Percentiles rank a stretch among this genome's conserved stretches.
Conservation (phyloP, 2,329 filamentous ascomycete genomes). For the Stachybotrys elegans region DNA sequence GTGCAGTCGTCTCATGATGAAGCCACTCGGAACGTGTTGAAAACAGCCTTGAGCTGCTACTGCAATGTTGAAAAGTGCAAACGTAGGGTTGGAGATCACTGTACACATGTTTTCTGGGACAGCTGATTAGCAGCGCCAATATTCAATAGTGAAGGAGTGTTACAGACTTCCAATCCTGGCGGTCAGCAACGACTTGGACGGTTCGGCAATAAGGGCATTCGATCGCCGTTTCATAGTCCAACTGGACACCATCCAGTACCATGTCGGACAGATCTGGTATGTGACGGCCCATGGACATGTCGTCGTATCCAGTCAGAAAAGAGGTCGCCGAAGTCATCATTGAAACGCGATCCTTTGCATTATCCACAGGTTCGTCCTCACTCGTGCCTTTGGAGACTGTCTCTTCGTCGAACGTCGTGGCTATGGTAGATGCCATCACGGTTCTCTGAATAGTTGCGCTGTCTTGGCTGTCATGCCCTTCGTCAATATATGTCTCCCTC, state of each 20-base stretch:
- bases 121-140: neutral
- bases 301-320: neutral
- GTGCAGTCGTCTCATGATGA: slow-evolving; percentile 1
- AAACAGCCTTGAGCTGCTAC: neutral
- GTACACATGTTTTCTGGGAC: slow-evolving; percentile 4
- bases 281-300: neutral
- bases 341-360: neutral
- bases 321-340: slow-evolving; percentile 5
- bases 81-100: slow-evolving; percentile 6
- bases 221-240: slow-evolving; percentile 2
- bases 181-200: slow-evolving; percentile 1
- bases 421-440: slow-evolving; percentile 1
- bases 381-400: neutral
- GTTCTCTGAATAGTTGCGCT: neutral
- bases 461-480: neutral
- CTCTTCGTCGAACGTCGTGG: slow-evolving; percentile 4
- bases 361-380: neutral
- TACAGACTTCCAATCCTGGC: slow-evolving; percentile 5
- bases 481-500: neutral
- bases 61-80: slow-evolving; percentile 6
- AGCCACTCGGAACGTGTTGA: slow-evolving; percentile 4
- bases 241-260: slow-evolving; percentile 2
- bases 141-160: neutral
- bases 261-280: slow-evolving; percentile 5
- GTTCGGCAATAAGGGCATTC: slow-evolving; percentile 8